Conservation (phyloP, 75 land plant genomes). For the Cryptomeria japonica region DNA sequence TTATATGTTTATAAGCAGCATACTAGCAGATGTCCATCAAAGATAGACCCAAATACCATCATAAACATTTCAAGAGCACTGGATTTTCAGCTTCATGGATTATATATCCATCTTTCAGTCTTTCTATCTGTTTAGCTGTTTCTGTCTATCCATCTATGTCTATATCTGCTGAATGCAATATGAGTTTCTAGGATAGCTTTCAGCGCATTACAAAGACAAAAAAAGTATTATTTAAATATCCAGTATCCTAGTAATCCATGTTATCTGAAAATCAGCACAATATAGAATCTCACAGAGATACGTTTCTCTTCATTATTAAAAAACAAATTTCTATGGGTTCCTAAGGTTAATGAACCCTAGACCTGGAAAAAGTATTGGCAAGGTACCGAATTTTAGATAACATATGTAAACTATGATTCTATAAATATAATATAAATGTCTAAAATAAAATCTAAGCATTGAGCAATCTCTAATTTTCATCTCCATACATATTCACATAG, state of each 20-base stretch:
- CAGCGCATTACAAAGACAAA: neutral
- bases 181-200: neutral
- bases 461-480: neutral
- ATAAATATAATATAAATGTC: neutral
- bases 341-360: neutral
- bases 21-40: neutral
- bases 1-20: neutral
- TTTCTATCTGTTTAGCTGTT: neutral
- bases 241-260: neutral
- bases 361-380: neutral
- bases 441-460: neutral
- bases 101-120: neutral
- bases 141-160: neutral
- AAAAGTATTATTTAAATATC: neutral
- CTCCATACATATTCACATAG: neutral
- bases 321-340: neutral
- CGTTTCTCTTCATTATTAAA: neutral
- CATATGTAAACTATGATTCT: neutral
- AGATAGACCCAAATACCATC: neutral
- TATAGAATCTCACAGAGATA: neutral
- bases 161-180: neutral
- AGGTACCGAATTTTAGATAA: neutral
- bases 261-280: neutral
- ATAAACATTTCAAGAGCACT: neutral
- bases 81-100: neutral